Conservation (phyloP, 2,329 filamentous ascomycete genomes). For the Lachnellula occidentalis region DNA sequence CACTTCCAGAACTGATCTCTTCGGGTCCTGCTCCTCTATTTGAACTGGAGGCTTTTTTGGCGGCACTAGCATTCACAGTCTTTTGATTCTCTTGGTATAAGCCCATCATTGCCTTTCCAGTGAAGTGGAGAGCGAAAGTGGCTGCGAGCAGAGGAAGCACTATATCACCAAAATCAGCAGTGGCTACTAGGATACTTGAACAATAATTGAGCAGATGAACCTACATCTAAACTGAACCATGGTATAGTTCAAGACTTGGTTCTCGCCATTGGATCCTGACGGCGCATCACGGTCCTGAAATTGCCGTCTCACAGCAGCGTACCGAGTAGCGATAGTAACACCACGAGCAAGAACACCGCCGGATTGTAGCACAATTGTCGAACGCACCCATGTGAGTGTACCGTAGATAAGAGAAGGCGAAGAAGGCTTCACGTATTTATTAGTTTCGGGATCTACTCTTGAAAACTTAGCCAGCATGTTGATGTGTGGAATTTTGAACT, state of each 20-base stretch:
- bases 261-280: slow-evolving; percentile 54
- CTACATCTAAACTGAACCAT: slow-evolving; percentile 65
- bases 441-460: slow-evolving; percentile 60
- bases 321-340: slow-evolving; percentile 72
- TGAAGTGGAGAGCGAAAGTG: slow-evolving; percentile 75
- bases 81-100: slow-evolving; percentile 69
- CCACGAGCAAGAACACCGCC: slow-evolving; percentile 67
- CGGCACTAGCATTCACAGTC: slow-evolving; percentile 48
- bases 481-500: slow-evolving; percentile 68
- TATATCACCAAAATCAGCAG: neutral
- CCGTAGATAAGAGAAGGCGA: slow-evolving; percentile 67
- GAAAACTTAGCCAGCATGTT: slow-evolving; percentile 72
- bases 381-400: slow-evolving; percentile 70
- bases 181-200: neutral
- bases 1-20: slow-evolving; percentile 59
- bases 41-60: slow-evolving; percentile 32
- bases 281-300: slow-evolving; percentile 70
- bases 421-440: slow-evolving; percentile 61
- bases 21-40: slow-evolving; percentile 60
- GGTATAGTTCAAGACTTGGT: slow-evolving; percentile 73
- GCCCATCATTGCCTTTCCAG: slow-evolving; percentile 69
- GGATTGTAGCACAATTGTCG: slow-evolving; percentile 67
- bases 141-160: slow-evolving; percentile 66
- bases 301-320: slow-evolving; percentile 68
- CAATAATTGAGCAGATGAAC: neutral